Evolutionary conservation across 2,329 filamentous ascomycete species (phyloP).

Genomic region (Fusarium pseudoanthophilum): DNA sequence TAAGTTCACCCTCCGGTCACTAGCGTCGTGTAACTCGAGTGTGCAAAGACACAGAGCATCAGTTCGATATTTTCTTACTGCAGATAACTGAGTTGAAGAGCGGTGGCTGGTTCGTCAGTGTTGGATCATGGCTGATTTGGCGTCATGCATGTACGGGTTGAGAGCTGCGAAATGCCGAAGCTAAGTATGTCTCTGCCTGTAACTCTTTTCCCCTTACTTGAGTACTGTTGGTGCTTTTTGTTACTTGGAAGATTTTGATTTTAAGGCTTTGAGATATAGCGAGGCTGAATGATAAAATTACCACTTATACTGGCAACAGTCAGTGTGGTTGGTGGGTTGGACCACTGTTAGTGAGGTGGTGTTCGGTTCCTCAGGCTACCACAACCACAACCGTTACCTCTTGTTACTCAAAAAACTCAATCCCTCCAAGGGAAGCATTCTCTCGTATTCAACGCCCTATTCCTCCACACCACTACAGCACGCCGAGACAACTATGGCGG

Average conservation of each 20-base stretch:
- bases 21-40: constrained; percentile 17
- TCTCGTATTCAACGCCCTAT: constrained; percentile 43
- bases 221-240: background rate
- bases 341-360: background rate
- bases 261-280: background rate
- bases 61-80: background rate
- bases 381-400: background rate
- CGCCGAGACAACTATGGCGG: constrained; percentile 22
- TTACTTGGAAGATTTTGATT: background rate
- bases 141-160: constrained; percentile 16
- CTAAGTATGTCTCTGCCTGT: background rate
- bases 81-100: background rate
- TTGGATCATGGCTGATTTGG: constrained; percentile 31
- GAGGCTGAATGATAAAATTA: background rate
- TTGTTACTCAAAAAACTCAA: constrained; percentile 15
- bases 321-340: background rate
- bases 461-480: constrained; percentile 27
- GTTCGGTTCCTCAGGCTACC: constrained; percentile 21
- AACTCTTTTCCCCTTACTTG: background rate
- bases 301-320: background rate
- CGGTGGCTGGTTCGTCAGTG: constrained; percentile 17
- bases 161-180: constrained; percentile 12
- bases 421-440: constrained; percentile 25
- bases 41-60: background rate
- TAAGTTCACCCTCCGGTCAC: constrained; percentile 6